Evolutionary conservation across 2,329 filamentous ascomycete species (phyloP).

Genomic region (Ceratocystis huliohia): DNA sequence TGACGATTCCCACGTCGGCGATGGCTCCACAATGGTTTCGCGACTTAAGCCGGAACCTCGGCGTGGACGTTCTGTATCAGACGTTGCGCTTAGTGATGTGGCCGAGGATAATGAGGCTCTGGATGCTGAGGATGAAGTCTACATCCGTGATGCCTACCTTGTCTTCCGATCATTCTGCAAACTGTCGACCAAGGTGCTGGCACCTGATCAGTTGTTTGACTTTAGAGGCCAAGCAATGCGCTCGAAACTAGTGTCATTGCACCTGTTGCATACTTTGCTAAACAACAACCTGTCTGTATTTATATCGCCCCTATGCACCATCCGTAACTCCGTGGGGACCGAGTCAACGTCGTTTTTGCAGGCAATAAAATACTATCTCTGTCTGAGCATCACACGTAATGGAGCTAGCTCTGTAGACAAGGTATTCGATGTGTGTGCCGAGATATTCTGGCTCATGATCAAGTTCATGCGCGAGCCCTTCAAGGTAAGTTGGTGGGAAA

Average conservation of each 20-base stretch:
- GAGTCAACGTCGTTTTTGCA: conserved; percentile 84
- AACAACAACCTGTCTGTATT: conserved; percentile 91
- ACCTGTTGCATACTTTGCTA: conserved; percentile 87
- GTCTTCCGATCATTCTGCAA: conserved; percentile 98
- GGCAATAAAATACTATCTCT: conserved; percentile 92
- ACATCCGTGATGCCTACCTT: conserved; percentile 91
- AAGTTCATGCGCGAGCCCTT: conserved; percentile 86
- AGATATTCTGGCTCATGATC: conserved; percentile 96
- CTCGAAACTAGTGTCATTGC: conserved; percentile 86
- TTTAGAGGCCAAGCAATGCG: conserved; percentile 91
- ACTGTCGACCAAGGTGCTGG: conserved; percentile 80
- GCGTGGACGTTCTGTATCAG: conserved; percentile 38
- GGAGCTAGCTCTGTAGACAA: conserved; percentile 83
- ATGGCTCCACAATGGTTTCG: conserved; percentile 55
- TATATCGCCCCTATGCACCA: conserved; percentile 80
- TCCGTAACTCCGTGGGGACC: conserved; percentile 78
- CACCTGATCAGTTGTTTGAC: conserved; percentile 84
- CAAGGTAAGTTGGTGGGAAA: conserved; percentile 48
- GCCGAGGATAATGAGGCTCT: conserved; percentile 47
- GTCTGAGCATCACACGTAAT: conserved; percentile 86
- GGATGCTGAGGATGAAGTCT: conserved; percentile 80
- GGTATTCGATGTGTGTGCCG: conserved; percentile 90
- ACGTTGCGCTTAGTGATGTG: conserved; percentile 42
- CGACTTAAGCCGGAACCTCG: conserved; percentile 40
- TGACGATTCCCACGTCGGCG: conserved; percentile 53